Conservation (phyloP, 2,329 filamentous ascomycete genomes). For the Chrysosporium keratinophilum region DNA sequence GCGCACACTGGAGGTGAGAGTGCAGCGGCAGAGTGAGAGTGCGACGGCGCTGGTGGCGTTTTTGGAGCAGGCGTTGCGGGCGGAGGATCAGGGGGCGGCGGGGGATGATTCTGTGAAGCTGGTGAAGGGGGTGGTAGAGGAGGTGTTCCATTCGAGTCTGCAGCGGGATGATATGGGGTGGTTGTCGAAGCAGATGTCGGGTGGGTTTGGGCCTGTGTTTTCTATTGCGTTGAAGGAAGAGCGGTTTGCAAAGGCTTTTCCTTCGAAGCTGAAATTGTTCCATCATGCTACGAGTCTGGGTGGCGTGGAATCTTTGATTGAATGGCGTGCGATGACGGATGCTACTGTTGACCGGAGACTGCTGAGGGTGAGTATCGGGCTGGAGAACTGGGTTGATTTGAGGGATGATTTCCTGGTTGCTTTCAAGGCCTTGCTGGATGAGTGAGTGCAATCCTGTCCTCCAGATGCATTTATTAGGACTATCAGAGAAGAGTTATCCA, state of each 20-base stretch:
- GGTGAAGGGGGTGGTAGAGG: slow-evolving; percentile 47
- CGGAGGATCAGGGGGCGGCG: slow-evolving; percentile 26
- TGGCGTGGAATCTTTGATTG: slow-evolving; percentile 88
- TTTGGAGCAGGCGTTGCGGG: slow-evolving; percentile 47
- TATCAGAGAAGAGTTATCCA: no score
- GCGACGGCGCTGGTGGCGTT: slow-evolving; percentile 61
- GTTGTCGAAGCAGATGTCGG: slow-evolving; percentile 80
- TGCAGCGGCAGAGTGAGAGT: slow-evolving; percentile 64
- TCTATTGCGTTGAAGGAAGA: slow-evolving; percentile 55
- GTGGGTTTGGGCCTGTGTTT: slow-evolving; percentile 83
- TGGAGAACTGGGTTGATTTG: slow-evolving; percentile 80
- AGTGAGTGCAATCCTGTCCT: no score
- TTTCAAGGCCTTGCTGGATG: slow-evolving; percentile 45
- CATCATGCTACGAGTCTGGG: slow-evolving; percentile 91
- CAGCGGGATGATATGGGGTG: slow-evolving; percentile 60
- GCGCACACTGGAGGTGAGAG: slow-evolving; percentile 73
- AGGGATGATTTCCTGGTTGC: slow-evolving; percentile 61
- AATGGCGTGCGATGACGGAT: slow-evolving; percentile 92
- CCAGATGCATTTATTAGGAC: no score
- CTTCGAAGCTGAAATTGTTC: slow-evolving; percentile 70
- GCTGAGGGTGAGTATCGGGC: slow-evolving; percentile 71
- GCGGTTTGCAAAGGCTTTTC: slow-evolving; percentile 55
- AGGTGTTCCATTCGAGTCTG: slow-evolving; percentile 66
- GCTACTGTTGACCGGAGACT: slow-evolving; percentile 57
- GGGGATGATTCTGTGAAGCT: slow-evolving; percentile 32